Evolutionary conservation across 2,329 filamentous ascomycete species (phyloP).

Genomic region (Cercospora janseana): DNA sequence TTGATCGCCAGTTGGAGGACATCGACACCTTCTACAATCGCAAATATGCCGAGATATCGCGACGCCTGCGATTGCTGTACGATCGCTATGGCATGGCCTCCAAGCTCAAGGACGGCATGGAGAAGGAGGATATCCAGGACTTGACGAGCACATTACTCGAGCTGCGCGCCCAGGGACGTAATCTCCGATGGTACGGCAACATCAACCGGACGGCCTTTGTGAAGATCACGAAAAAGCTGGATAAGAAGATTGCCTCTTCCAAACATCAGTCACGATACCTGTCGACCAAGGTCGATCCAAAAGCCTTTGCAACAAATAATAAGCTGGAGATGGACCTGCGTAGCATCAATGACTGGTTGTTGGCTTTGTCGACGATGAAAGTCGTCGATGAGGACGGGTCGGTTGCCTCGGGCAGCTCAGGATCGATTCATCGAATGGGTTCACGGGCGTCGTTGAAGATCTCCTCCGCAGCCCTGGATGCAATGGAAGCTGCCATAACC

Average conservation of each 20-base stretch:
- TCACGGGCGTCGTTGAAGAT: constrained; percentile 73
- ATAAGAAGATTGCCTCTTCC: constrained; percentile 82
- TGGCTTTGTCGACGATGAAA: constrained; percentile 73
- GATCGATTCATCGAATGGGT: constrained; percentile 73
- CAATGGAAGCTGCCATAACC: constrained; percentile 69
- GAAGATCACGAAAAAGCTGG: constrained; percentile 98
- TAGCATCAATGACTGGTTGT: constrained; percentile 87
- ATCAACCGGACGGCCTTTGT: constrained; percentile 93
- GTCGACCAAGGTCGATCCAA: constrained; percentile 83
- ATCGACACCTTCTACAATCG: constrained; percentile 97
- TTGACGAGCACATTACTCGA: constrained; percentile 87
- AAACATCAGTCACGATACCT: constrained; percentile 79
- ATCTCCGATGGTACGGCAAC: constrained; percentile 96
- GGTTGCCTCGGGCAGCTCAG: constrained; percentile 56
- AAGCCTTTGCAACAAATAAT: constrained; percentile 77
- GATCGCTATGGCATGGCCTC: constrained; percentile 78
- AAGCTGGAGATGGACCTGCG: constrained; percentile 59
- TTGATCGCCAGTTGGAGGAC: constrained; percentile 96
- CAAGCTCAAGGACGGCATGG: constrained; percentile 68
- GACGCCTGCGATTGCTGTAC: constrained; percentile 80
- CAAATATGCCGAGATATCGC: constrained; percentile 80
- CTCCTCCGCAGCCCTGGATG: constrained; percentile 65
- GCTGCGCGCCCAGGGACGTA: constrained; percentile 79
- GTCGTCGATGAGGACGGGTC: constrained; percentile 73
- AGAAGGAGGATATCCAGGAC: constrained; percentile 87